Conservation (phyloP, 495 filamentous ascomycete genomes). For the Talaromyces thailandensis region DNA sequence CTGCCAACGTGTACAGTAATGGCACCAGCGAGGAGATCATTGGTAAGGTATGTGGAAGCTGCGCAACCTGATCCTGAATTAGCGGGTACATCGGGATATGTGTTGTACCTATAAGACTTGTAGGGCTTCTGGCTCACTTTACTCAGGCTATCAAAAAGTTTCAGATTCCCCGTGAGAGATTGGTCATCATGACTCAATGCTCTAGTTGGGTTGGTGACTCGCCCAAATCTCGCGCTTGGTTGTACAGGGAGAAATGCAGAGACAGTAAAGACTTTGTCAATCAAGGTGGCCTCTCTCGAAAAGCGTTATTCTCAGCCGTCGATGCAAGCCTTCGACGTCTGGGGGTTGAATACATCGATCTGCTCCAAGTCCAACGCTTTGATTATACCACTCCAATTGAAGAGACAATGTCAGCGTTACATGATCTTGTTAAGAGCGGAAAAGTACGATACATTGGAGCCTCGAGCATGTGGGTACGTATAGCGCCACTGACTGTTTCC, state of each 20-base stretch:
- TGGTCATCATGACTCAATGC: constrained; percentile 38
- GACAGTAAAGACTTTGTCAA: constrained; percentile 37
- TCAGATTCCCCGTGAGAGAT: constrained; percentile 32
- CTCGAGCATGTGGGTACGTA: constrained; percentile 50
- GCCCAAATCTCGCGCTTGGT: constrained; percentile 13
- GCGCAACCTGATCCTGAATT: no score
- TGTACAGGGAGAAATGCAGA: constrained; percentile 20
- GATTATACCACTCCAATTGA: constrained; percentile 44
- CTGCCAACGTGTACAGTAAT: constrained; percentile 36
- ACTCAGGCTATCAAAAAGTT: constrained; percentile 29
- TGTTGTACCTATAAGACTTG: no score
- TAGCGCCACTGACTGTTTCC: no score
- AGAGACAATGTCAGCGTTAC: constrained; percentile 67
- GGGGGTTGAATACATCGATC: constrained; percentile 55
- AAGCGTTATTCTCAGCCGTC: constrained; percentile 58
- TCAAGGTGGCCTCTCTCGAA: constrained; percentile 42
- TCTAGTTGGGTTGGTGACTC: constrained; percentile 25
- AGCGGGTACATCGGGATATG: no score
- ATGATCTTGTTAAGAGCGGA: constrained; percentile 55
- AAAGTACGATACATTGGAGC: constrained; percentile 66
- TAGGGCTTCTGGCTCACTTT: no score
- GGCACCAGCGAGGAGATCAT: constrained; percentile 34
- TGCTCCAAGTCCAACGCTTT: constrained; percentile 57
- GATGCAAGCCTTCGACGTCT: constrained; percentile 51
- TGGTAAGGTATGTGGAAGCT: constrained; percentile 7